A percentile compares a stretch with the other conserved stretches of the same genome.
These are phyloP conservation scores for Cyclotella distinguenda DNA, from an alignment of 108 stramenopile species.

Conservation along the genomic window DNA sequence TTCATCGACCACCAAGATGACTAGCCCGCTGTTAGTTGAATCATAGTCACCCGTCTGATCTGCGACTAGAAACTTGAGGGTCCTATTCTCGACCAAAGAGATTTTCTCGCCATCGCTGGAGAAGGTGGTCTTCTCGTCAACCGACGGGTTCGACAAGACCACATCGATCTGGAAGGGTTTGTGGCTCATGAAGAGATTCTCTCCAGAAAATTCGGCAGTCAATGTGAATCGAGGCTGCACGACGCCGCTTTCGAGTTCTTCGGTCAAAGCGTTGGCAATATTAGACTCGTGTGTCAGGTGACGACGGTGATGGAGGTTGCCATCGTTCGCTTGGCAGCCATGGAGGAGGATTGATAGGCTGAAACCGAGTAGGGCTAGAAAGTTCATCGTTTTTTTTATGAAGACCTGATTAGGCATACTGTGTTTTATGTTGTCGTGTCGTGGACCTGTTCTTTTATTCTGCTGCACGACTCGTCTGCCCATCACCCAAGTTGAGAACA, in stretches of 20 bases:
- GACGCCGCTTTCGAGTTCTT: background rate
- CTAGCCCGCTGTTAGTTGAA: background rate
- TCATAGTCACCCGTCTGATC: background rate
- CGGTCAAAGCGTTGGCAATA: background rate
- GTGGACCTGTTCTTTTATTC: too few relatives aligned
- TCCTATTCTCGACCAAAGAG: background rate
- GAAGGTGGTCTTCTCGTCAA: background rate
- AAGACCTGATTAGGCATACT: too few relatives aligned
- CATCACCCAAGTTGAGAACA: too few relatives aligned
- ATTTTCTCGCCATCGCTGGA: background rate
- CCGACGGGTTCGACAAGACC: background rate
- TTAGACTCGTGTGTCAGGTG: background rate
- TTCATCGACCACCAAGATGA: background rate
- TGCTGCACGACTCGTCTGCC: too few relatives aligned
- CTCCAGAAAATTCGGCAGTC: background rate
- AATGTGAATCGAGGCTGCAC: slow-evolving; percentile 7
- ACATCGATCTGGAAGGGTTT: background rate
- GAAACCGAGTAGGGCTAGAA: too few relatives aligned
- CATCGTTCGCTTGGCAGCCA: too few relatives aligned
- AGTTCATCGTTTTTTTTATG: too few relatives aligned
- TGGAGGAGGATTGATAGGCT: too few relatives aligned
- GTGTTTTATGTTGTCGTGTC: too few relatives aligned
- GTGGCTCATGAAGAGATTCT: too few relatives aligned
- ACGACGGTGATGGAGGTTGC: background rate
- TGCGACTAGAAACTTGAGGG: background rate